Percentiles rank a stretch among this genome's conserved stretches.
Conservation (phyloP, 2,329 filamentous ascomycete genomes). For the Hypoxylon sp. region DNA sequence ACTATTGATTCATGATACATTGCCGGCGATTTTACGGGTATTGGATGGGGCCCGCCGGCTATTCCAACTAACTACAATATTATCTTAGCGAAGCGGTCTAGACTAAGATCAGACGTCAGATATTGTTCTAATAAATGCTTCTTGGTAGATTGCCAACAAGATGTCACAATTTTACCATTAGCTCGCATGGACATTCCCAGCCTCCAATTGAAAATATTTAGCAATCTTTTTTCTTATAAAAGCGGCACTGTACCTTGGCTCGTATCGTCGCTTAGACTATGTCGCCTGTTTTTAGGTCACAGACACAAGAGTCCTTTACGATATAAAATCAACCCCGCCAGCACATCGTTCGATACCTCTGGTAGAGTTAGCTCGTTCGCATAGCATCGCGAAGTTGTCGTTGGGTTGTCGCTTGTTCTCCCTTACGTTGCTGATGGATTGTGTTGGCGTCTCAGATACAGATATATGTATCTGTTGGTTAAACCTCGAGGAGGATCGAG, state of each 20-base stretch:
- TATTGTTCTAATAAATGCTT: slow-evolving; percentile 1
- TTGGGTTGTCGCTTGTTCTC: background rate
- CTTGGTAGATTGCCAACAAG: slow-evolving; percentile 1
- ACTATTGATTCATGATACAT: slow-evolving; percentile 2
- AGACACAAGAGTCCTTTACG: background rate
- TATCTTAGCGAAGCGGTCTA: slow-evolving; percentile 6
- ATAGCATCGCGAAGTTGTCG: slow-evolving; percentile 12
- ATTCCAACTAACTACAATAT: slow-evolving; percentile 17
- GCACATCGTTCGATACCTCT: slow-evolving; percentile 18
- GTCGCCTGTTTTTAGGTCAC: background rate
- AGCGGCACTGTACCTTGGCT: background rate
- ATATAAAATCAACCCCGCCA: slow-evolving; percentile 19
- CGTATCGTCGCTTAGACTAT: slow-evolving; percentile 4
- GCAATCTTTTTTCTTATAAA: background rate
- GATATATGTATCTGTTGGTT: background rate
- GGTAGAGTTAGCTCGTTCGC: slow-evolving; percentile 2
- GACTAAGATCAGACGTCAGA: slow-evolving; percentile 5
- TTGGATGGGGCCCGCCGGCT: slow-evolving; percentile 14
- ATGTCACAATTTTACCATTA: slow-evolving; percentile 11
- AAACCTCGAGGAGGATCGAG: background rate
- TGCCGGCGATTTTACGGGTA: slow-evolving; percentile 5
- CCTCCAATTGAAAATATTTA: background rate
- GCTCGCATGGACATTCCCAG: background rate
- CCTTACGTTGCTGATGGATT: slow-evolving; percentile 1
- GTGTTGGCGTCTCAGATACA: slow-evolving; percentile 4